phyloP scores from a whole-genome alignment of 345 rosid genomes.

The Noccaea caerulescens region DNA sequence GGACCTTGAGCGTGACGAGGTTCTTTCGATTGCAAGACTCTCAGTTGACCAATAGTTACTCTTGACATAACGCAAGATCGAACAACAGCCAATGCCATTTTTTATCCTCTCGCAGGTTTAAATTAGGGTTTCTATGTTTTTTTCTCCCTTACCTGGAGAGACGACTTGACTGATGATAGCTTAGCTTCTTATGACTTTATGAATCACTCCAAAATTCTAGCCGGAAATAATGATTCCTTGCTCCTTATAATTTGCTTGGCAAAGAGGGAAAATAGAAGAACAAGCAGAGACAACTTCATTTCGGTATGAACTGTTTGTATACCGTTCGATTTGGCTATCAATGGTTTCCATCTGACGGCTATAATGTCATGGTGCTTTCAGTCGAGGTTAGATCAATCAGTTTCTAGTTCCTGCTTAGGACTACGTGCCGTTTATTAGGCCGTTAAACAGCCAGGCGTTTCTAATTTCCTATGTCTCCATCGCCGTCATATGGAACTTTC shows the following conservation, averaged over 20 bases:
- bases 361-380: neutral
- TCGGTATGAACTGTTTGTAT: neutral
- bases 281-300: neutral
- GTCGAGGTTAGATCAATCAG: slow-evolving; percentile 1
- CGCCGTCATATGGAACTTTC: slow-evolving; percentile 82
- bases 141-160: no score
- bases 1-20: no score
- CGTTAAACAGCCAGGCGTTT: slow-evolving; percentile 7
- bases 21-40: no score
- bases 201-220: no score
- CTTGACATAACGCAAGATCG: no score
- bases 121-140: no score
- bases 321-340: slow-evolving; percentile 12
- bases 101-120: no score
- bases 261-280: slow-evolving; percentile 21
- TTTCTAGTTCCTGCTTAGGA: neutral
- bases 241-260: slow-evolving; percentile 1
- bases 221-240: neutral
- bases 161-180: no score
- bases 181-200: no score
- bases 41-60: no score
- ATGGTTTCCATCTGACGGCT: slow-evolving; percentile 12
- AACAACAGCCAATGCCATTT: no score
- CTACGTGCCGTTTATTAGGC: slow-evolving; percentile 21
- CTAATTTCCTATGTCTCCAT: slow-evolving; percentile 56